A percentile compares a stretch with the other conserved stretches of the same genome.
phyloP scores from a whole-genome alignment of 257 asterid species.

The Nyctanthes arbortristis region DNA sequence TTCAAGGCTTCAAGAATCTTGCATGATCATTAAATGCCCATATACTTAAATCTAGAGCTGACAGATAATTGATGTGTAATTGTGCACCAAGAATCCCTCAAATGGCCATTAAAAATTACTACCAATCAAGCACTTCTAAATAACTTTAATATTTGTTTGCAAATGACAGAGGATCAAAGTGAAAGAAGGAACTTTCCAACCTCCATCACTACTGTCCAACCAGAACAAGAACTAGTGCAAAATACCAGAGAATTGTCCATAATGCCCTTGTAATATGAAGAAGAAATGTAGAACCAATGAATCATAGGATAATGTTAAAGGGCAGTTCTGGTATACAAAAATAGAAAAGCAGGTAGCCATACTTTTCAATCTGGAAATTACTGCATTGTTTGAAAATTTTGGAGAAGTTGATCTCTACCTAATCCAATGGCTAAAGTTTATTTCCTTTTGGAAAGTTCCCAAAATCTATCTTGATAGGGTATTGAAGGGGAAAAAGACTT shows the following conservation, averaged over 20 bases:
- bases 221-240: slow-evolving; percentile 37
- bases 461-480: slow-evolving; percentile 13
- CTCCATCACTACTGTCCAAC: slow-evolving; percentile 43
- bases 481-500: slow-evolving; percentile 59
- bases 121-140: slow-evolving; percentile 18
- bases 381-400: slow-evolving; percentile 21
- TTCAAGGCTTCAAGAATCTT: slow-evolving; percentile 55
- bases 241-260: slow-evolving; percentile 27
- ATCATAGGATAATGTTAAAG: slow-evolving; percentile 16
- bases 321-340: slow-evolving; percentile 27
- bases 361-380: slow-evolving; percentile 43
- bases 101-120: slow-evolving; percentile 5
- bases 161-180: slow-evolving; percentile 42
- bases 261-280: slow-evolving; percentile 31
- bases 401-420: slow-evolving; percentile 13
- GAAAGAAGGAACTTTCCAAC: slow-evolving; percentile 59
- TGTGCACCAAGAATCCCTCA: too few species aligned
- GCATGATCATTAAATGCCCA: slow-evolving; percentile 59
- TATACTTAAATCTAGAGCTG: slow-evolving; percentile 46
- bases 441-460: slow-evolving; percentile 23
- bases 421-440: slow-evolving; percentile 29
- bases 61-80: slow-evolving; percentile 37
- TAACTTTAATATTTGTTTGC: slow-evolving; percentile 21
- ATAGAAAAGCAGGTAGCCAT: slow-evolving; percentile 35
- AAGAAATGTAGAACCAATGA: not conserved